A percentile compares a stretch with the other conserved stretches of the same genome.
phyloP scores from a whole-genome alignment of 2,329 filamentous ascomycete species.

The Biscogniauxia marginata region DNA sequence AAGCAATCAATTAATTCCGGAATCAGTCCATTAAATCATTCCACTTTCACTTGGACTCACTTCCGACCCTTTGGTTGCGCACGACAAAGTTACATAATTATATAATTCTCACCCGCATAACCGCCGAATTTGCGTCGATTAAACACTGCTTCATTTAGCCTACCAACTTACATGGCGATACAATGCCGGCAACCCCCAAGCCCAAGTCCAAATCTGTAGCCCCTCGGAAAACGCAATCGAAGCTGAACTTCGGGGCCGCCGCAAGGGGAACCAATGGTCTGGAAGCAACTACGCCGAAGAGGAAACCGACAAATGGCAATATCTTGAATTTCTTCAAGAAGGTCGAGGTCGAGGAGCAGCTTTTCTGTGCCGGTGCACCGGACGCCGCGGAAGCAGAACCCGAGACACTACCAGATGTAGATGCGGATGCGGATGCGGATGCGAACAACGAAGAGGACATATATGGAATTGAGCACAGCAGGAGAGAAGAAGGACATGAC shows the following conservation, averaged over 20 bases:
- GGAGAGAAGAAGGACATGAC: slow-evolving; percentile 31
- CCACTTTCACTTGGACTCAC: too few relatives aligned
- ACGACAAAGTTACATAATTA: too few relatives aligned
- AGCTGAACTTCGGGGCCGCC: slow-evolving; percentile 29
- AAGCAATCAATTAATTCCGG: slow-evolving; percentile 7
- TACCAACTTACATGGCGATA: neutral
- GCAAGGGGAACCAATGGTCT: slow-evolving; percentile 13
- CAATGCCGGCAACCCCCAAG: slow-evolving; percentile 16
- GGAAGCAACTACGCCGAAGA: slow-evolving; percentile 23
- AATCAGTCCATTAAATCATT: too few relatives aligned
- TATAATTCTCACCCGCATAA: neutral
- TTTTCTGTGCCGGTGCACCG: slow-evolving; percentile 48
- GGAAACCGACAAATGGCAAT: slow-evolving; percentile 55
- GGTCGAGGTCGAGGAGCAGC: slow-evolving; percentile 56
- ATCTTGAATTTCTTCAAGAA: slow-evolving; percentile 78
- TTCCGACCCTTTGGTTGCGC: too few relatives aligned
- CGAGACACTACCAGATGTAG: slow-evolving; percentile 25
- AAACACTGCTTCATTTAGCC: neutral
- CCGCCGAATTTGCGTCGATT: neutral
- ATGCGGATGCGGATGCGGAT: slow-evolving; percentile 6
- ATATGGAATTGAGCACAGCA: slow-evolving; percentile 32
- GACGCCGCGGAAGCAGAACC: slow-evolving; percentile 21
- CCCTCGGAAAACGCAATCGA: slow-evolving; percentile 26
- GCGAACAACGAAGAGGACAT: slow-evolving; percentile 33
- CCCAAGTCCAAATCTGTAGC: slow-evolving; percentile 14